Conservation (phyloP, 2,329 filamentous ascomycete species). For the Fusarium virguliforme region DNA sequence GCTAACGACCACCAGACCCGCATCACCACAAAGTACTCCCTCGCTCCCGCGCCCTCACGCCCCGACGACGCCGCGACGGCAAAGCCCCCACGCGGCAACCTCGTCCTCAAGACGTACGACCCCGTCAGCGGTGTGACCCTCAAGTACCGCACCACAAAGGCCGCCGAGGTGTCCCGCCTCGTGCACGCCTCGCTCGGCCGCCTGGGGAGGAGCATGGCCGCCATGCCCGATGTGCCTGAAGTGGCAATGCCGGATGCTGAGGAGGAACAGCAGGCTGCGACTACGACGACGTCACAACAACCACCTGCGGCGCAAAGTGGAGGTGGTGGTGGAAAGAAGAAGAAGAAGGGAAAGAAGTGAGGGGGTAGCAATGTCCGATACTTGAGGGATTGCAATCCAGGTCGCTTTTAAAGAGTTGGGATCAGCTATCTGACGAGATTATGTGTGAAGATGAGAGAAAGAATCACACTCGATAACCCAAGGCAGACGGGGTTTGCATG, state of each 20-base stretch:
- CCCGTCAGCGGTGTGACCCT: conserved; percentile 84
- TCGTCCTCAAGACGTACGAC: conserved; percentile 93
- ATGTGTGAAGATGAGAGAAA: neutral
- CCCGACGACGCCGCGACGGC: conserved; percentile 50
- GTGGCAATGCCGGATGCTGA: conserved; percentile 61
- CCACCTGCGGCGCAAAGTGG: conserved; percentile 52
- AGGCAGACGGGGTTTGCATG: neutral
- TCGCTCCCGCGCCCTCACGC: conserved; percentile 63
- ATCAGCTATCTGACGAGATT: conserved; percentile 4
- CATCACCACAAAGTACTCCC: conserved; percentile 93
- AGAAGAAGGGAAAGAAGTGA: conserved; percentile 69
- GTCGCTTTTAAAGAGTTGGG: neutral
- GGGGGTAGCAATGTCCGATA: conserved; percentile 1
- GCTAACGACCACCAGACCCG: conserved; percentile 74
- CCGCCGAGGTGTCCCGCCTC: conserved; percentile 88
- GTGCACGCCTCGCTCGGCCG: conserved; percentile 80
- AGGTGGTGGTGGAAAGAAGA: conserved; percentile 72
- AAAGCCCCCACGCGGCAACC: conserved; percentile 74
- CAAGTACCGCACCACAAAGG: conserved; percentile 93
- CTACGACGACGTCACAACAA: conserved; percentile 26
- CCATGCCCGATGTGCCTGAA: conserved; percentile 64
- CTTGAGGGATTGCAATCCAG: neutral
- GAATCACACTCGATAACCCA: neutral
- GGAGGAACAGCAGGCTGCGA: conserved; percentile 52
- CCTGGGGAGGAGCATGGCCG: conserved; percentile 79